A percentile compares a stretch with the other conserved stretches of the same genome.
These are phyloP conservation scores for Craterostigma plantagineum DNA, from an alignment of 257 asterid genomes.

Conservation along the genomic window DNA sequence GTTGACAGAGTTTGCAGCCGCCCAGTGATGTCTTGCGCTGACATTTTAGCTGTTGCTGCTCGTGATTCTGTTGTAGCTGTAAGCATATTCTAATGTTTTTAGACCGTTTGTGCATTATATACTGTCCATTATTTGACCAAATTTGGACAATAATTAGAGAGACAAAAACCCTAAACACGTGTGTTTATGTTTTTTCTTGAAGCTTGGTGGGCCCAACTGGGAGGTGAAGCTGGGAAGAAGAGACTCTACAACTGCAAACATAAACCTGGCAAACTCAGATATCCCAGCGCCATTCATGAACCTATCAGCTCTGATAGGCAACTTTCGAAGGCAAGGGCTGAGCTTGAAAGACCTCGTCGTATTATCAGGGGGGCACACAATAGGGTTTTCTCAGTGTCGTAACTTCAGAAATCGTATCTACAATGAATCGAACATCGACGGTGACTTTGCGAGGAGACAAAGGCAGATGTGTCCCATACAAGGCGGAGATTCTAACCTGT, in stretches of 20 bases:
- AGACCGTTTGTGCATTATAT: too few species aligned
- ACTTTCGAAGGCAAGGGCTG: conserved; percentile 16
- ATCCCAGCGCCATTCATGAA: conserved; percentile 18
- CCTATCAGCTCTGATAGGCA: conserved; percentile 11
- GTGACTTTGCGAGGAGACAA: conserved; percentile 8
- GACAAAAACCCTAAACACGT: too few species aligned
- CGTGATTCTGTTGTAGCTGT: conserved; percentile 36
- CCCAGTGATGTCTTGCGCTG: conserved; percentile 37
- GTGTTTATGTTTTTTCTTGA: too few species aligned
- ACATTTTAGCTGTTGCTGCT: conserved; percentile 37
- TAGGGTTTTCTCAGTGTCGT: conserved; percentile 21
- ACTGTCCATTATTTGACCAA: too few species aligned
- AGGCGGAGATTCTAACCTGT: conserved; percentile 16
- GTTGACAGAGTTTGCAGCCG: conserved; percentile 22
- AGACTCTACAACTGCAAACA: conserved; percentile 19
- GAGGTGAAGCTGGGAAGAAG: conserved; percentile 19
- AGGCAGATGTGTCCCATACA: conserved; percentile 14
- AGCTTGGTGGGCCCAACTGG: conserved; percentile 31
- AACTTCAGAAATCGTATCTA: conserved; percentile 15
- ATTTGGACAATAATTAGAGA: too few species aligned
- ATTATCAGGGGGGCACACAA: conserved; percentile 22
- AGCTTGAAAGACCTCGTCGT: conserved; percentile 15
- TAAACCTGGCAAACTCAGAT: conserved; percentile 8
- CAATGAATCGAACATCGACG: conserved; percentile 15
- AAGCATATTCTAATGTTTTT: neutral